These are phyloP conservation scores for Cladosporium velox DNA, from an alignment of 2,329 filamentous ascomycete genomes.

Conservation along the genomic window DNA sequence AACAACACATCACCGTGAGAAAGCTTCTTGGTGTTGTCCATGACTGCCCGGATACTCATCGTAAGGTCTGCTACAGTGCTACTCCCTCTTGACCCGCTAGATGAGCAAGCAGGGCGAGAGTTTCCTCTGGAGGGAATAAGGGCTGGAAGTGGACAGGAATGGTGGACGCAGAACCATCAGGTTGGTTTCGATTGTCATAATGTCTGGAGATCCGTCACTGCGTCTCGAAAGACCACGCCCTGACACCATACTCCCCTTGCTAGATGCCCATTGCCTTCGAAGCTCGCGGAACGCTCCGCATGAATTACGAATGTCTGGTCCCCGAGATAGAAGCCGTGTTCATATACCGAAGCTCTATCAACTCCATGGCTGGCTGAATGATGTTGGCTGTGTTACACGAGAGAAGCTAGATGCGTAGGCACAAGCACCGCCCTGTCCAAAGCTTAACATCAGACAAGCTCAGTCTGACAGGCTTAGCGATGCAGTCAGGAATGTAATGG, in stretches of 20 bases:
- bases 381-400: neutral
- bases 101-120: neutral
- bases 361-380: neutral
- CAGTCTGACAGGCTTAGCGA: conserved; percentile 3
- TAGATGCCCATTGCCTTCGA: neutral
- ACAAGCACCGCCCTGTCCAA: neutral
- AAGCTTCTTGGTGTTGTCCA: neutral
- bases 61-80: neutral
- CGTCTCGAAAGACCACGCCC: neutral
- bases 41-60: neutral
- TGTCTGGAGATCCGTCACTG: neutral
- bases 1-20: neutral
- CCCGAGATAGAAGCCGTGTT: neutral
- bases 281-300: neutral
- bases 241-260: neutral
- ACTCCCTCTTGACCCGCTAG: neutral
- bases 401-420: neutral
- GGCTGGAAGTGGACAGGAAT: neutral
- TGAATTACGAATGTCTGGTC: neutral
- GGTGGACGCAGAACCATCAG: neutral
- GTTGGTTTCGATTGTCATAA: neutral
- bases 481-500: conserved; percentile 8
- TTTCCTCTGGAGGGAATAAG: neutral
- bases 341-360: neutral
- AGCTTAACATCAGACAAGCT: conserved; percentile 6